Percentiles rank a stretch among this genome's conserved stretches.
These are phyloP conservation scores for Sphagnum magellanicum DNA, from an alignment of 228 moss, liverwort and hornwort species.

Conservation along the genomic window DNA sequence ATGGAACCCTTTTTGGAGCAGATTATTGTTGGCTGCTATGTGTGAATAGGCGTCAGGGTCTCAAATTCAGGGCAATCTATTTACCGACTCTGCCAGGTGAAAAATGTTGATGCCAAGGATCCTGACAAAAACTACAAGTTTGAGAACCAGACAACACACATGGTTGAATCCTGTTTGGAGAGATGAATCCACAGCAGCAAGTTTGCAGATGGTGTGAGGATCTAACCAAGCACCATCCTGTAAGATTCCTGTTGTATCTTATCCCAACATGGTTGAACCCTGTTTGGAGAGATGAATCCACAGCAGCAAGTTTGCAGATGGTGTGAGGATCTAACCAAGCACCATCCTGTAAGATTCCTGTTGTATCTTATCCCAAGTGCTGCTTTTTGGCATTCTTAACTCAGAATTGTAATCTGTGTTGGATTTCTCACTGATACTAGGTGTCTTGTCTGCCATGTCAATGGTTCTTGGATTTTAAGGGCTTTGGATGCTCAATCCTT, in stretches of 20 bases:
- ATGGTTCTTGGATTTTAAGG: too few relatives aligned
- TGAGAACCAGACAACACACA: constrained; percentile 84
- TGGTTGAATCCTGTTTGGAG: constrained; percentile 89
- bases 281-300: constrained; percentile 74
- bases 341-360: constrained; percentile 34
- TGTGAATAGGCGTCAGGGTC: constrained; percentile 88
- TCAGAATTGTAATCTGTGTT: too few relatives aligned
- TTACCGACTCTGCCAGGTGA: constrained; percentile 86
- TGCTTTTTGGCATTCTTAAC: too few relatives aligned
- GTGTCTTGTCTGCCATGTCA: too few relatives aligned
- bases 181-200: constrained; percentile 58
- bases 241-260: constrained; percentile 5
- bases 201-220: constrained; percentile 98
- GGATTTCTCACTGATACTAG: too few relatives aligned
- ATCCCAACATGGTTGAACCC: constrained; percentile 56
- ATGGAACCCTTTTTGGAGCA: constrained; percentile 97
- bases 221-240: constrained; percentile 82
- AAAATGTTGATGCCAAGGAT: constrained; percentile 87
- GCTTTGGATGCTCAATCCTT: too few relatives aligned
- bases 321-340: constrained; percentile 94
- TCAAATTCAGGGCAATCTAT: constrained; percentile 65
- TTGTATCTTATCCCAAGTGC: too few relatives aligned
- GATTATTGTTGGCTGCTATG: constrained; percentile 62
- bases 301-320: constrained; percentile 93
- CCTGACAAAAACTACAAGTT: constrained; percentile 94